A percentile compares a stretch with the other conserved stretches of the same genome.
phyloP scores from a whole-genome alignment of 805 yeast genomes.

The Sugiyamaella marilandica region DNA sequence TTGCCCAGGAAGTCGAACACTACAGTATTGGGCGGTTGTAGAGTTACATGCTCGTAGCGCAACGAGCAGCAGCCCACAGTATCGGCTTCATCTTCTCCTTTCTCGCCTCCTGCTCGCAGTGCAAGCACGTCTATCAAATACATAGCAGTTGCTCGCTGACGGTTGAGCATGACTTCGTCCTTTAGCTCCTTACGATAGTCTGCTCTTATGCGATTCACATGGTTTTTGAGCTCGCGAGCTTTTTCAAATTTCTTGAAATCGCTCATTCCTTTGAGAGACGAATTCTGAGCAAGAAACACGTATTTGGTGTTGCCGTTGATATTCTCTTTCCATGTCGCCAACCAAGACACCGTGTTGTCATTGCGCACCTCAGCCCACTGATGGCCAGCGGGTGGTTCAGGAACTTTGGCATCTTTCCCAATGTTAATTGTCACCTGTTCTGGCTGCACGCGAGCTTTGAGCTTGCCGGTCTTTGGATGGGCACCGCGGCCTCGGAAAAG shows the following conservation, averaged over 20 bases:
- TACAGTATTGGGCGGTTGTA: slow-evolving; percentile 80
- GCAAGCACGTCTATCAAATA: slow-evolving; percentile 91
- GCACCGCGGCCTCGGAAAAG: slow-evolving; percentile 94
- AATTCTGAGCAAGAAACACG: slow-evolving; percentile 85
- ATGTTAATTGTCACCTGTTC: slow-evolving; percentile 85
- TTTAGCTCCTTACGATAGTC: slow-evolving; percentile 71
- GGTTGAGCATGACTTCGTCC: slow-evolving; percentile 70
- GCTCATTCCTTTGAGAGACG: slow-evolving; percentile 85
- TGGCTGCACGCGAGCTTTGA: slow-evolving; percentile 80
- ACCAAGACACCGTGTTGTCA: slow-evolving; percentile 89
- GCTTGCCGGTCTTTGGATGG: slow-evolving; percentile 91
- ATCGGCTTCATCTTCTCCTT: slow-evolving; percentile 95
- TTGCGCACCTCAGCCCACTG: slow-evolving; percentile 85
- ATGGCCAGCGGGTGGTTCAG: slow-evolving; percentile 83
- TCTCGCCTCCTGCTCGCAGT: slow-evolving; percentile 96
- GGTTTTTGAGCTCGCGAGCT: slow-evolving; percentile 75
- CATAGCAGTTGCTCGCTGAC: slow-evolving; percentile 92
- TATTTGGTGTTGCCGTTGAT: slow-evolving; percentile 79
- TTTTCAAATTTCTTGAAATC: slow-evolving; percentile 91
- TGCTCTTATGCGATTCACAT: slow-evolving; percentile 64
- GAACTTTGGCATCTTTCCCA: slow-evolving; percentile 65
- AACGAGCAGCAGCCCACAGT: slow-evolving; percentile 97
- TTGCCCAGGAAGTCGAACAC: slow-evolving; percentile 92
- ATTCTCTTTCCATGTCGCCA: slow-evolving; percentile 96
- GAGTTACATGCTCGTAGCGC: slow-evolving; percentile 80